Evolutionary conservation across 2,329 filamentous ascomycete species (phyloP), one percentile per base, ranked within the genome.

Genomic region (Pseudofabraea citricarpa): DNA sequence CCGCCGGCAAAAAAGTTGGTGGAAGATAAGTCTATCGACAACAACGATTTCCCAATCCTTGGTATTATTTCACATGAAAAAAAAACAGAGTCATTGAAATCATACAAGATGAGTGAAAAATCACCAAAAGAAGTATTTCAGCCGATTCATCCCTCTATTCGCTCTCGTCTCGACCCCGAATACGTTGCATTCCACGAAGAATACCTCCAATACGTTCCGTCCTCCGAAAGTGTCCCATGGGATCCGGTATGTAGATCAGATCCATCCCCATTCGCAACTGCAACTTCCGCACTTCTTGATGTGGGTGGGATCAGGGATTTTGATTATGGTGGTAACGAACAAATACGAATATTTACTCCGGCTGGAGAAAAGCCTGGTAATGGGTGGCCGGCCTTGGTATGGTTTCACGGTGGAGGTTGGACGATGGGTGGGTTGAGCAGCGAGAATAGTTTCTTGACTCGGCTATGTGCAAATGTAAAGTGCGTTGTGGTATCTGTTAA

Each of bases 361-460:
- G 51, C 57, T 5, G 70, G 69, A 0, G 46, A 59, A 2, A 59
- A 45, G 6, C 73, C 73, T 0, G 58, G 51, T 1, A 52, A 47
- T 2, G 75, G 75, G 19, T 79, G 74, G 74, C 74, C 75, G 3
- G 67, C 72, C n/a, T 68, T 72, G 52, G 50, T 78, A 8, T 80
- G 75, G 54, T 73, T 71, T 52, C 75, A 79, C 51, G 75, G 75
- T 5, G 74, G 74, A 4, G 75, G 74, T 9, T 79, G 74, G 73
- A 73, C 77, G 5, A 53, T 78, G 27, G 75, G 75, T 0, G 73
- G 70, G 23, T 74, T 79, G 35, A 65, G 72, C 46, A 77, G 72
- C 1, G 75, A 79, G 58, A 77, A 78, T 47, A 67, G 69, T 8
- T 70, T 78, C 3, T 71, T 72, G 36, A 68, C 72, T 12, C 68